These are phyloP conservation scores for Rhamnella rubrinervis DNA, from an alignment of 331 rosid species.

Conservation along the genomic window DNA sequence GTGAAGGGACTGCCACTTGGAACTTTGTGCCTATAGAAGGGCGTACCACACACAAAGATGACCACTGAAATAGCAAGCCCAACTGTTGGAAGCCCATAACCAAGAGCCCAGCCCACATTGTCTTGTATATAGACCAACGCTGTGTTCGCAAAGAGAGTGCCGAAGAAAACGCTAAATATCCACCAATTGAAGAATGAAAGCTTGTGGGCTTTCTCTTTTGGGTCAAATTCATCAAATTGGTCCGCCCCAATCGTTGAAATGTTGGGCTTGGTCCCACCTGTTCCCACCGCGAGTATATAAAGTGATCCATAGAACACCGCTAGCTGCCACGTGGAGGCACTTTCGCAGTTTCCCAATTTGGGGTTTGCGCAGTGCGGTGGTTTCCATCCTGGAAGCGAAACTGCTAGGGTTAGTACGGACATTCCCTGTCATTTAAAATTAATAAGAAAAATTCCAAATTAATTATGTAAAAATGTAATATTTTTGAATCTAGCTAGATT, in stretches of 20 bases:
- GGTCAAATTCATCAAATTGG: constrained; percentile 49
- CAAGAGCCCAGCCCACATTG: constrained; percentile 53
- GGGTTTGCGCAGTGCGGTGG: constrained; percentile 58
- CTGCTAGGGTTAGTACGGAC: constrained; percentile 62
- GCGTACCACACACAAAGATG: constrained; percentile 43
- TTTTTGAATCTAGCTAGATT: too few relatives aligned
- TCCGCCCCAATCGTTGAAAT: constrained; percentile 58
- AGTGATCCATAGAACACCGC: constrained; percentile 54
- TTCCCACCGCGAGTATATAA: constrained; percentile 44
- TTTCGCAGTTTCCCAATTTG: constrained; percentile 34
- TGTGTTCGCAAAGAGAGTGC: constrained; percentile 50
- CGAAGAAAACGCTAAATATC: constrained; percentile 53
- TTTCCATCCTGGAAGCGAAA: constrained; percentile 58
- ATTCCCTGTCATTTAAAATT: constrained; percentile 53
- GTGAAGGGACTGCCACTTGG: constrained; percentile 52
- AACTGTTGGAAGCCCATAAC: constrained; percentile 52
- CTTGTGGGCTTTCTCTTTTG: constrained; percentile 45
- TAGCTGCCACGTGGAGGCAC: constrained; percentile 43
- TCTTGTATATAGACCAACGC: constrained; percentile 47
- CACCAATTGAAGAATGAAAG: constrained; percentile 64
- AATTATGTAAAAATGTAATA: too few relatives aligned
- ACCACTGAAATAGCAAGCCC: constrained; percentile 42
- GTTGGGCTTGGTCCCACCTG: constrained; percentile 57
- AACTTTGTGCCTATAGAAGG: constrained; percentile 42
- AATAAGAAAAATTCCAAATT: not conserved